Evolutionary conservation across 345 rosid genomes (phyloP).

Genomic region (Dovyalis caffra): DNA sequence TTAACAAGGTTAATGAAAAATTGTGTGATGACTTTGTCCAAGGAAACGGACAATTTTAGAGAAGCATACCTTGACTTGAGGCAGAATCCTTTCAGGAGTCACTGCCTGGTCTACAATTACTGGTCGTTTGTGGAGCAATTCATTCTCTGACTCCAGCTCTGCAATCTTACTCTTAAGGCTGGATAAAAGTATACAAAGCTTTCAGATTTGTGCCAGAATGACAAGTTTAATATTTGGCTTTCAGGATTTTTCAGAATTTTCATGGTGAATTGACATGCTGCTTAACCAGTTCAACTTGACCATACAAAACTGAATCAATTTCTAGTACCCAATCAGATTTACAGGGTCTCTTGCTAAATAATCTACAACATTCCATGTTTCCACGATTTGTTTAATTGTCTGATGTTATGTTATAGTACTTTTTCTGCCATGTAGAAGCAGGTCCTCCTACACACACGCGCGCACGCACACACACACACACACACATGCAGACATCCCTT

Average conservation of each 20-base stretch:
- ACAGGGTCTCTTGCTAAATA: neutral
- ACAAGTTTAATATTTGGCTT: neutral
- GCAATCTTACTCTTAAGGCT: constrained; percentile 47
- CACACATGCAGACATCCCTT: neutral
- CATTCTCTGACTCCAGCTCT: constrained; percentile 51
- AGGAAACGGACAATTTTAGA: neutral
- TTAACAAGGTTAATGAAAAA: constrained; percentile 17
- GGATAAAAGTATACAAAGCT: constrained; percentile 5
- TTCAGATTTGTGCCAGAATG: constrained; percentile 8
- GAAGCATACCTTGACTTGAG: constrained; percentile 36
- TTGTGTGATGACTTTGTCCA: neutral
- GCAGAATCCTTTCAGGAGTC: constrained; percentile 25
- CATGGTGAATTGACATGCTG: constrained; percentile 1
- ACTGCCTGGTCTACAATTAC: constrained; percentile 32
- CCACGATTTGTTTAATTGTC: neutral
- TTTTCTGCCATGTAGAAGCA: neutral
- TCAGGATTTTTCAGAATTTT: neutral
- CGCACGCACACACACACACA: neutral
- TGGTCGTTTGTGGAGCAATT: constrained; percentile 36
- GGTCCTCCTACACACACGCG: neutral
- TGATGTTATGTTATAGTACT: neutral
- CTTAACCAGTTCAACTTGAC: neutral
- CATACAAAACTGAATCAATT: neutral
- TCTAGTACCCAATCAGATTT: neutral
- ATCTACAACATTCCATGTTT: neutral